Conservation (phyloP, 768 basidiomycete genomes). For the Lentinula aciculospora region DNA sequence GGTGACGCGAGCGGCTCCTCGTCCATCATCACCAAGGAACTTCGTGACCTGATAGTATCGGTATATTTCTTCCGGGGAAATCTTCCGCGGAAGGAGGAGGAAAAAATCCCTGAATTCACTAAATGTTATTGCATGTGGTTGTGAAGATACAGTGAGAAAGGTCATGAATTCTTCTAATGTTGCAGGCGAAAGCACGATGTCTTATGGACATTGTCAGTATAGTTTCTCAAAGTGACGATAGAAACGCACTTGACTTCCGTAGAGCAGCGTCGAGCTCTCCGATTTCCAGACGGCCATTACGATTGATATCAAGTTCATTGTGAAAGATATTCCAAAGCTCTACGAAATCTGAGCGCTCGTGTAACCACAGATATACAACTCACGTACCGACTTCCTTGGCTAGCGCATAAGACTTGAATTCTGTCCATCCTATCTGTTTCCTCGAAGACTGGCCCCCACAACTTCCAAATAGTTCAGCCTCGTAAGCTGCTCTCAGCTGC, state of each 20-base stretch:
- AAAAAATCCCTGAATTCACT: conserved; percentile 87
- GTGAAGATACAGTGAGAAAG: conserved; percentile 65
- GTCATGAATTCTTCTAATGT: conserved; percentile 81
- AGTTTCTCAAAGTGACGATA: conserved; percentile 11
- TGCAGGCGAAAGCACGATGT: conserved; percentile 61
- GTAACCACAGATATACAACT: conserved; percentile 8
- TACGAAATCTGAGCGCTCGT: conserved; percentile 18
- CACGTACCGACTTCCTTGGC: conserved; percentile 75
- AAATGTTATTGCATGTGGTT: conserved; percentile 69
- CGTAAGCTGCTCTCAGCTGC: conserved; percentile 64
- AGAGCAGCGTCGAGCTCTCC: conserved; percentile 59
- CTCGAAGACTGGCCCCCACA: conserved; percentile 40
- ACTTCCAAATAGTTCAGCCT: conserved; percentile 63
- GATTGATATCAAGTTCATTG: conserved; percentile 84
- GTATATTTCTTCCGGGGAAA: conserved; percentile 82
- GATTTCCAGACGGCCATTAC: conserved; percentile 77
- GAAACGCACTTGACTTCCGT: conserved; percentile 57
- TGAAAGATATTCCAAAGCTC: conserved; percentile 93
- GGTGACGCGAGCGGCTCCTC: conserved; percentile 73
- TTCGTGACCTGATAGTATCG: conserved; percentile 69
- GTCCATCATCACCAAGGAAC: conserved; percentile 67
- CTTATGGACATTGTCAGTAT: conserved; percentile 30
- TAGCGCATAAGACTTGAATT: conserved; percentile 71
- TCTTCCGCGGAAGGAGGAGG: conserved; percentile 76
- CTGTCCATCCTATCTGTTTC: conserved; percentile 58